Percentiles rank a stretch among this genome's conserved stretches.
Conservation (phyloP, 164 flowering plant genomes). For the Platanus orientalis region DNA sequence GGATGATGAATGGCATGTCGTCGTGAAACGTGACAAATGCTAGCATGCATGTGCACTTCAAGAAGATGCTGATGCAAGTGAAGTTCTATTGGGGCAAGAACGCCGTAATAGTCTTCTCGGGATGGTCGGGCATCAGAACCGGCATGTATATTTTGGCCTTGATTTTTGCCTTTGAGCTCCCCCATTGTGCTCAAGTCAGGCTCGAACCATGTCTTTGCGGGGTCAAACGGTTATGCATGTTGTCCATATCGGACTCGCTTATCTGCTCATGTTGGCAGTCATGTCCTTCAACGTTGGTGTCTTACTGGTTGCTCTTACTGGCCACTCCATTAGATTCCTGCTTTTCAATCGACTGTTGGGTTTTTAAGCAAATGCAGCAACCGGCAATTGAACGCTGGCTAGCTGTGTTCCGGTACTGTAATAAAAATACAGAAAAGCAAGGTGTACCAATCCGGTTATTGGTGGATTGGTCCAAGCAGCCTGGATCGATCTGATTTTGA, state of each 20-base stretch:
- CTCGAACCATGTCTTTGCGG: slow-evolving; percentile 9
- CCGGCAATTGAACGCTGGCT: background rate
- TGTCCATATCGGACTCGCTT: slow-evolving; percentile 22
- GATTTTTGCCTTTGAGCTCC: slow-evolving; percentile 23
- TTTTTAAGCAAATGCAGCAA: background rate
- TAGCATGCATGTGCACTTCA: too few relatives aligned
- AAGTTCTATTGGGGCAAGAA: too few relatives aligned
- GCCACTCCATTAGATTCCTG: slow-evolving; percentile 31
- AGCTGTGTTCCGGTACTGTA: too few relatives aligned
- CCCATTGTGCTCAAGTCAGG: slow-evolving; percentile 15
- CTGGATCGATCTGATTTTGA: too few relatives aligned
- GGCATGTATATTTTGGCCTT: slow-evolving; percentile 42
- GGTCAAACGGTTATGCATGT: slow-evolving; percentile 14
- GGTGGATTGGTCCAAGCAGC: too few relatives aligned
- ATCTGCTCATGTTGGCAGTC: slow-evolving; percentile 26
- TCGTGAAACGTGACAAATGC: too few relatives aligned
- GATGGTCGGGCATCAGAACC: slow-evolving; percentile 34
- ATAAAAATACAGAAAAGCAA: too few relatives aligned
- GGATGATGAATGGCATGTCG: too few relatives aligned
- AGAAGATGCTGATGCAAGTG: too few relatives aligned
- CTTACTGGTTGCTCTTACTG: too few relatives aligned
- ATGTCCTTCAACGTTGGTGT: too few relatives aligned
- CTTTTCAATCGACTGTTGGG: slow-evolving; percentile 21
- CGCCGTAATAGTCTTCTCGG: slow-evolving; percentile 33
- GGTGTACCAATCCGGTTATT: too few relatives aligned